Percentiles rank a stretch among this genome's conserved stretches.
Evolutionary conservation across 805 yeast species (phyloP).

Genomic region (Scheffersomyces lignosus): DNA sequence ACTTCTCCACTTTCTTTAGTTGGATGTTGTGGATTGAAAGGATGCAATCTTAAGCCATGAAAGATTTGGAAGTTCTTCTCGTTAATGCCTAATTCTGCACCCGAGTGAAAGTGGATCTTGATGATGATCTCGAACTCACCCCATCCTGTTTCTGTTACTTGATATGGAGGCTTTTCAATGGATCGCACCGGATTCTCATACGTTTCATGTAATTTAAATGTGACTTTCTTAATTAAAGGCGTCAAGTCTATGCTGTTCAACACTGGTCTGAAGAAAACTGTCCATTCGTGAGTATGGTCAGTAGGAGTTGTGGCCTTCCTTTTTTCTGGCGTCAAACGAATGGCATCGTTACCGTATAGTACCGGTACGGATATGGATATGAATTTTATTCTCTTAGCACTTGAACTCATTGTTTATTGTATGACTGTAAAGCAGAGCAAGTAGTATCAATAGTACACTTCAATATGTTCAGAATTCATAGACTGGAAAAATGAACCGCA

Average conservation of each 20-base stretch:
- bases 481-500: too few relatives aligned
- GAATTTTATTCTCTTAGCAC: constrained; percentile 23
- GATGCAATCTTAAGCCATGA: constrained; percentile 90
- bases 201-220: constrained; percentile 93
- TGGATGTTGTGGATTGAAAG: constrained; percentile 56
- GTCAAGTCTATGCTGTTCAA: constrained; percentile 70
- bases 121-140: constrained; percentile 96
- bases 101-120: constrained; percentile 82
- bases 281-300: constrained; percentile 96
- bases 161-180: constrained; percentile 88
- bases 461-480: not conserved
- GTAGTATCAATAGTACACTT: not conserved
- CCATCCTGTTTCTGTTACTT: constrained; percentile 98
- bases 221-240: constrained; percentile 82
- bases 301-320: constrained; percentile 60
- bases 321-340: constrained; percentile 54
- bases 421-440: not conserved
- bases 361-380: constrained; percentile 73
- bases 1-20: constrained; percentile 43
- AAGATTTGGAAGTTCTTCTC: constrained; percentile 85
- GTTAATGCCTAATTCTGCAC: constrained; percentile 57
- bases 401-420: constrained; percentile 9
- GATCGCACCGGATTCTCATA: constrained; percentile 85
- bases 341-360: constrained; percentile 77
- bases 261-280: constrained; percentile 83